Conservation (phyloP, 805 yeast genomes). For the Cyberlindnera petersonii region DNA sequence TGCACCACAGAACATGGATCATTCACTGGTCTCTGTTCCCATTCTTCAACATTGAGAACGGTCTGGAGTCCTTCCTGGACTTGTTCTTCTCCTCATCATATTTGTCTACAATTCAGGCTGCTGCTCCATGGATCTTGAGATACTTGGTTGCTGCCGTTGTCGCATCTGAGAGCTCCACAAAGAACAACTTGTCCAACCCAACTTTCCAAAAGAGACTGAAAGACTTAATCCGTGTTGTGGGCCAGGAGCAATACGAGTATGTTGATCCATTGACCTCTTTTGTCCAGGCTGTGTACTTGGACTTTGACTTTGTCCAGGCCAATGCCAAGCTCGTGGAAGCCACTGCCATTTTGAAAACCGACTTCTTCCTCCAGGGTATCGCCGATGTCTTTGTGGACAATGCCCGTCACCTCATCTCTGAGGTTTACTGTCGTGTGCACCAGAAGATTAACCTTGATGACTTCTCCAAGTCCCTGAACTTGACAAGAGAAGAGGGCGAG, state of each 20-base stretch:
- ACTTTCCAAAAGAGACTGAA: conserved; percentile 49
- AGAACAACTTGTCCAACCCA: conserved; percentile 29
- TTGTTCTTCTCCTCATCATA: conserved; percentile 56
- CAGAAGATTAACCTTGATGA: conserved; percentile 43
- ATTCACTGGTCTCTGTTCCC: conserved; percentile 69
- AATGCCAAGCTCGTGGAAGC: conserved; percentile 45
- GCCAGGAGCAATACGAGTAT: conserved; percentile 62
- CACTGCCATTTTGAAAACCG: conserved; percentile 45
- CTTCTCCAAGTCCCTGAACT: conserved; percentile 41
- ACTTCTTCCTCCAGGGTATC: conserved; percentile 49
- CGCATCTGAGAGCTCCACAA: conserved; percentile 31
- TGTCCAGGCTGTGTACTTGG: conserved; percentile 50
- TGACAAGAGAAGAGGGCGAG: conserved; percentile 44
- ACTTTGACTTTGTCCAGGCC: conserved; percentile 55
- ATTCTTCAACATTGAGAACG: conserved; percentile 50
- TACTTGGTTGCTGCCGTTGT: conserved; percentile 61
- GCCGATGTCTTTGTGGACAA: conserved; percentile 41
- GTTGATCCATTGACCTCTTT: conserved; percentile 60
- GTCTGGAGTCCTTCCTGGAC: conserved; percentile 52
- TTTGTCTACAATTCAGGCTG: conserved; percentile 63
- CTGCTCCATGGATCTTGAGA: conserved; percentile 68
- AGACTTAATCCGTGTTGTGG: conserved; percentile 54
- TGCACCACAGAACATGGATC: conserved; percentile 63
- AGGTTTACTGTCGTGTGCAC: conserved; percentile 53
- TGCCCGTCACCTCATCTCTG: conserved; percentile 48